Evolutionary conservation across 495 filamentous ascomycete species (phyloP), one percentile per base, ranked within the genome.

Genomic region (Penicillium goetzii): DNA sequence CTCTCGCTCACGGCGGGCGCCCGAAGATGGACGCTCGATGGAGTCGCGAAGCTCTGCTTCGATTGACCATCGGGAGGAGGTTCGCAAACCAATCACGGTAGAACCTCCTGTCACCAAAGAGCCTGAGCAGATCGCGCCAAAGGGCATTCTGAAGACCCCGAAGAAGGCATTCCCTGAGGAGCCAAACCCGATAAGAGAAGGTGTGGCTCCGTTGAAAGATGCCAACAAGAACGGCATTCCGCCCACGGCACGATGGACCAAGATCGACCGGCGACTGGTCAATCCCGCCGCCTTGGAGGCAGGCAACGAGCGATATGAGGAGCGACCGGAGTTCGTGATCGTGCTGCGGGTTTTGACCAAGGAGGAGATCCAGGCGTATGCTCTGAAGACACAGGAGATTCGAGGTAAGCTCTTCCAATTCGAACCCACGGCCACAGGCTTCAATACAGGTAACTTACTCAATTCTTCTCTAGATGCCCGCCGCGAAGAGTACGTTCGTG

Each of bases 151-250:
- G 14, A 91, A 92, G 72, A 77, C 83, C 38, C 91, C 92, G 0
- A 86, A 84, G 4, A 80, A 83, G 25, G 88, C 88, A 63, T 96
- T 96, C 74, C 92, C 92, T 0, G 92, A 95, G 66, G 86, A 96
- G 33, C 82, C 85, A 0, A 85, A 89, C 56, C 86, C 89, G 1
- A 84, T 93, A n/a, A 80, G 92, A 28, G 92, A 96, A 70, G 92
- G 92, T n/a, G 92, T 95, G 15, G 90, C 91, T 4, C 92, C 92
- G 17, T 83, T 93, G 70, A 95, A 94, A 74, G 91, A 93, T 56
- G 87, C 90, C 53, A 75, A 80, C 59, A 89, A 91, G 75, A 80
- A 88, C 63, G 86, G 88, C 25, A 90, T 94, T 58, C 92, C 92
- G 7, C 79, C 87, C 0, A 89, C 87, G 36, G 92, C 92, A 4